A percentile compares a stretch with the other conserved stretches of the same genome.
Evolutionary conservation across 768 basidiomycete genomes (phyloP).

Genomic region (Suillus variegatus): DNA sequence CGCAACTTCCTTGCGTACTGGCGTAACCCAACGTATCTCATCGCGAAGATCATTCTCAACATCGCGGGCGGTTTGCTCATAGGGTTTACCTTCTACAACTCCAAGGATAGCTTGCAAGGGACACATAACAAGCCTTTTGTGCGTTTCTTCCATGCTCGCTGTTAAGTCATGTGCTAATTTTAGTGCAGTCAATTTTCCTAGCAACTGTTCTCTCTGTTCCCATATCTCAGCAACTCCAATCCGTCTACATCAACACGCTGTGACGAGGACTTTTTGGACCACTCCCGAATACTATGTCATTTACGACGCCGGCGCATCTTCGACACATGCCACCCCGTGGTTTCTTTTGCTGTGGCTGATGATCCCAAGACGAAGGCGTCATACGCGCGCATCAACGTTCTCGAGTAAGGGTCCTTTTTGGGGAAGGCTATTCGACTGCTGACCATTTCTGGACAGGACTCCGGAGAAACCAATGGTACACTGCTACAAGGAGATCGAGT

Average conservation of each 20-base stretch:
- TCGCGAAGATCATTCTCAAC: slow-evolving; percentile 40
- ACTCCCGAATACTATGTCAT: slow-evolving; percentile 83
- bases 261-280: slow-evolving; percentile 83
- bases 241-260: slow-evolving; percentile 68
- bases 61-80: slow-evolving; percentile 36
- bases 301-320: slow-evolving; percentile 91
- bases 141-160: neutral
- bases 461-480: no score
- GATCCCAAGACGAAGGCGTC: slow-evolving; percentile 48
- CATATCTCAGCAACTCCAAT: slow-evolving; percentile 59
- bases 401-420: no score
- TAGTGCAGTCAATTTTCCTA: slow-evolving; percentile 50
- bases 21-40: slow-evolving; percentile 42
- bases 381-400: slow-evolving; percentile 71
- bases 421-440: no score
- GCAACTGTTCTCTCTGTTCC: slow-evolving; percentile 43
- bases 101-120: slow-evolving; percentile 38
- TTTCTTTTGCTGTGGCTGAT: slow-evolving; percentile 56
- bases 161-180: neutral
- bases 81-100: slow-evolving; percentile 45
- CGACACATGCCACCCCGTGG: slow-evolving; percentile 73
- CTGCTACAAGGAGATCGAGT: no score
- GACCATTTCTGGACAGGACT: no score
- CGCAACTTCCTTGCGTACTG: slow-evolving; percentile 38
- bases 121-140: slow-evolving; percentile 47